These are phyloP conservation scores for Amanita molliuscula DNA, from an alignment of 768 basidiomycete species.

Conservation along the genomic window DNA sequence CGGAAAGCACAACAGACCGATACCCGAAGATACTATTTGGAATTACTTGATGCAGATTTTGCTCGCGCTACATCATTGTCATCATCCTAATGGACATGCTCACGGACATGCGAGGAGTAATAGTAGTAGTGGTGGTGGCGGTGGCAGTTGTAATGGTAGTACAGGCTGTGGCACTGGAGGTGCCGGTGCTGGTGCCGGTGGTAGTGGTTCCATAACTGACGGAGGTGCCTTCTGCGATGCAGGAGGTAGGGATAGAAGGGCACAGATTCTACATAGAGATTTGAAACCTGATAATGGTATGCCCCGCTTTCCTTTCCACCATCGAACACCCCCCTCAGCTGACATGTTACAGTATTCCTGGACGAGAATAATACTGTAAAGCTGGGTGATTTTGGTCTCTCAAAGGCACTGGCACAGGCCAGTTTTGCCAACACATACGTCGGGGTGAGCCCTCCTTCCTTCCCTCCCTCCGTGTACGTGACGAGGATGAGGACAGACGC, in stretches of 20 bases:
- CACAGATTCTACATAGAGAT: conserved; percentile 87
- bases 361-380: conserved; percentile 81
- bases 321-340: background rate
- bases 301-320: conserved; percentile 13
- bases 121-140: conserved; percentile 19
- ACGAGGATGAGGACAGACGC: conserved; percentile 49
- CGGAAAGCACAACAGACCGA: conserved; percentile 51
- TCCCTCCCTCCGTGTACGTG: background rate
- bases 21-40: conserved; percentile 94
- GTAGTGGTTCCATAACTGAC: background rate
- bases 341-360: conserved; percentile 64
- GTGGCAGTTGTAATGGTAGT: conserved; percentile 13
- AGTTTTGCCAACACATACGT: conserved; percentile 96
- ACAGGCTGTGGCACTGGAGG: conserved; percentile 34
- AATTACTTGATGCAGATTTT: conserved; percentile 91
- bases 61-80: conserved; percentile 85
- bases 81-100: conserved; percentile 57
- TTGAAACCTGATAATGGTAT: conserved; percentile 95
- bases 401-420: conserved; percentile 81
- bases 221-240: conserved; percentile 17
- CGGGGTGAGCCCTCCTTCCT: conserved; percentile 49
- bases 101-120: conserved; percentile 29
- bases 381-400: conserved; percentile 94
- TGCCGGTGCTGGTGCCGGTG: background rate
- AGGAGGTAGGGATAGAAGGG: conserved; percentile 43